These are phyloP conservation scores for Globisporangium spinosum DNA, from an alignment of 352 stramenopile genomes.

Conservation along the genomic window DNA sequence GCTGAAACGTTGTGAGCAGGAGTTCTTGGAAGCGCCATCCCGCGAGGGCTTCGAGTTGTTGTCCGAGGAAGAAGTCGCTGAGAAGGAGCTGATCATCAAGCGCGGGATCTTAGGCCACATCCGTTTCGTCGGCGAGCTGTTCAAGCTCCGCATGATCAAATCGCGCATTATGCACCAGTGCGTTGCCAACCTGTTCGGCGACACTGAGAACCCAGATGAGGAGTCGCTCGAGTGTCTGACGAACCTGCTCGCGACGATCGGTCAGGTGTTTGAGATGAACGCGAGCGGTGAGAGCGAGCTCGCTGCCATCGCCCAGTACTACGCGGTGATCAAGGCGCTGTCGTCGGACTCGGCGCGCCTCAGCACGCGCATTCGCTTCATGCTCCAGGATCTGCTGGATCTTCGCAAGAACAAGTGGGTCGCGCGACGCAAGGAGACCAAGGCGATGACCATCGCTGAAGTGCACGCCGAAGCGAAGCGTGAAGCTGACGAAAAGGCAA, in stretches of 20 bases:
- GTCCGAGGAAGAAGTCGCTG: conserved; percentile 39
- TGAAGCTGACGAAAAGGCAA: conserved; percentile 69
- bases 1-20: conserved; percentile 90
- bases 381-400: conserved; percentile 79
- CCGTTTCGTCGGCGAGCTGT: conserved; percentile 96
- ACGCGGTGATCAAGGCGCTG: conserved; percentile 62
- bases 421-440: conserved; percentile 70
- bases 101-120: conserved; percentile 89
- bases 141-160: conserved; percentile 93
- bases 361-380: conserved; percentile 78
- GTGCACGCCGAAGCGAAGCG: conserved; percentile 71
- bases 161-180: conserved; percentile 94
- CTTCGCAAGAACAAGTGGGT: conserved; percentile 77
- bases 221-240: conserved; percentile 95
- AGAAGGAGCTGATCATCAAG: conserved; percentile 85
- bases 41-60: conserved; percentile 64
- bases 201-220: conserved; percentile 85
- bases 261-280: conserved; percentile 79
- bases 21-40: conserved; percentile 90
- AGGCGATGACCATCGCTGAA: conserved; percentile 82
- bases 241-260: conserved; percentile 93
- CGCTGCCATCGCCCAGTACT: conserved; percentile 70
- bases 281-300: conserved; percentile 45
- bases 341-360: conserved; percentile 60
- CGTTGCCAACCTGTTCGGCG: conserved; percentile 74